Percentiles rank a stretch among this genome's conserved stretches.
phyloP scores from a whole-genome alignment of 208 protist genomes.

The Crithidia fasciculata region DNA sequence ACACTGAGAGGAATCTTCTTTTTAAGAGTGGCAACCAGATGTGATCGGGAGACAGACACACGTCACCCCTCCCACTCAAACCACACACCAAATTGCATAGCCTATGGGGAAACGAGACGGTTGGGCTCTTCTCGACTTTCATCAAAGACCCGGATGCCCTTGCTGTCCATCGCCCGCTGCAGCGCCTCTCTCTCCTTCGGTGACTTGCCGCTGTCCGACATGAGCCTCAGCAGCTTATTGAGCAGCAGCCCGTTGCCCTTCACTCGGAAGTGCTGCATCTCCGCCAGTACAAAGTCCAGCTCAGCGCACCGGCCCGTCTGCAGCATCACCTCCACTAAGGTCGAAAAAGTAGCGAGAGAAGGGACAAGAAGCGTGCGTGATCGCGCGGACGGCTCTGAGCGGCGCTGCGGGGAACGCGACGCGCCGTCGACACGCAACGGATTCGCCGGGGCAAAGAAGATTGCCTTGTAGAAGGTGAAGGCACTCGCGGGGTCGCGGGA shows the following conservation, averaged over 20 bases:
- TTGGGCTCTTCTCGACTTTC: conserved; percentile 8
- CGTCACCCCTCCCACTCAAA: no score
- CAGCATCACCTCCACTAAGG: conserved; percentile 62
- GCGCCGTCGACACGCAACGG: conserved; percentile 16
- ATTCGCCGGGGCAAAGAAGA: conserved; percentile 30
- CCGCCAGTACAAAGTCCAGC: conserved; percentile 61
- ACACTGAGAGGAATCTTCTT: no score
- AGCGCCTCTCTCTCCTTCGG: conserved; percentile 11
- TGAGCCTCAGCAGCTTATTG: conserved; percentile 61
- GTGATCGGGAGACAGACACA: no score
- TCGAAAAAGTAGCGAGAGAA: conserved; percentile 66
- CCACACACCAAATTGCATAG: no score
- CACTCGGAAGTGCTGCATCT: conserved; percentile 66
- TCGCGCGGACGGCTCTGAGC: conserved; percentile 6
- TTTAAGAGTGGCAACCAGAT: no score
- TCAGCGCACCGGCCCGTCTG: conserved; percentile 34
- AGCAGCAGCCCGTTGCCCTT: conserved; percentile 54
- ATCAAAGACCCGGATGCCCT: conserved; percentile 35
- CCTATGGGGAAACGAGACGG: not conserved
- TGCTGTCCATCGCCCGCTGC: conserved; percentile 28
- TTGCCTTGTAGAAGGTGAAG: conserved; percentile 71
- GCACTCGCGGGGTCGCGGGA: conserved; percentile 65
- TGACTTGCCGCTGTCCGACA: conserved; percentile 3
- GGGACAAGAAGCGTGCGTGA: conserved; percentile 28
- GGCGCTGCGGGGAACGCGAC: not conserved